phyloP scores from a whole-genome alignment of 768 basidiomycete species.

The Tricholoma sp. region DNA sequence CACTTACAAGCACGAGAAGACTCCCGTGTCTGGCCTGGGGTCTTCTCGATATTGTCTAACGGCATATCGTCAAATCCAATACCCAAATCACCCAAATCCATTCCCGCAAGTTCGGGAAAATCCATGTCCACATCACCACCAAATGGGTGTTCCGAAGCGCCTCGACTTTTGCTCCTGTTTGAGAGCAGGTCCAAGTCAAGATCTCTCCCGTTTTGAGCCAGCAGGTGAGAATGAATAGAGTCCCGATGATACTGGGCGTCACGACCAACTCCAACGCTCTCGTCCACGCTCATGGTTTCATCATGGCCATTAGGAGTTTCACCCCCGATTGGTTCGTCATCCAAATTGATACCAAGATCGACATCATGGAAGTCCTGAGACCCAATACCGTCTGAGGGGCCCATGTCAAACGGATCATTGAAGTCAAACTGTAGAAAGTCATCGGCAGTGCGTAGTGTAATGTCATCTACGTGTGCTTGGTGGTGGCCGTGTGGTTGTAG shows the following conservation, averaged over 20 bases:
- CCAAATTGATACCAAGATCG: slow-evolving; percentile 77
- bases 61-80: slow-evolving; percentile 63
- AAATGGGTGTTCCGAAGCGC: slow-evolving; percentile 63
- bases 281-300: slow-evolving; percentile 51
- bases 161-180: slow-evolving; percentile 52
- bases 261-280: slow-evolving; percentile 73
- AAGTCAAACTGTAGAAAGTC: slow-evolving; percentile 65
- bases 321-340: slow-evolving; percentile 44
- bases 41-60: slow-evolving; percentile 39
- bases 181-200: slow-evolving; percentile 64
- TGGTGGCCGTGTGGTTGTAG: slow-evolving; percentile 68
- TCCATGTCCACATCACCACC: slow-evolving; percentile 44
- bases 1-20: slow-evolving; percentile 67
- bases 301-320: slow-evolving; percentile 30
- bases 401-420: slow-evolving; percentile 75
- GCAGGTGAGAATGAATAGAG: slow-evolving; percentile 59
- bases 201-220: slow-evolving; percentile 40
- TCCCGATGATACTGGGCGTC: slow-evolving; percentile 54
- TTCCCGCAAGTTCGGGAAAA: slow-evolving; percentile 49
- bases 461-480: slow-evolving; percentile 81
- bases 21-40: slow-evolving; percentile 54
- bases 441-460: slow-evolving; percentile 77
- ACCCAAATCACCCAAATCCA: slow-evolving; percentile 59
- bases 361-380: slow-evolving; percentile 74
- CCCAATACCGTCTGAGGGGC: slow-evolving; percentile 77